Conservation (phyloP, 805 yeast genomes). For the Suhomyces vadensis region DNA sequence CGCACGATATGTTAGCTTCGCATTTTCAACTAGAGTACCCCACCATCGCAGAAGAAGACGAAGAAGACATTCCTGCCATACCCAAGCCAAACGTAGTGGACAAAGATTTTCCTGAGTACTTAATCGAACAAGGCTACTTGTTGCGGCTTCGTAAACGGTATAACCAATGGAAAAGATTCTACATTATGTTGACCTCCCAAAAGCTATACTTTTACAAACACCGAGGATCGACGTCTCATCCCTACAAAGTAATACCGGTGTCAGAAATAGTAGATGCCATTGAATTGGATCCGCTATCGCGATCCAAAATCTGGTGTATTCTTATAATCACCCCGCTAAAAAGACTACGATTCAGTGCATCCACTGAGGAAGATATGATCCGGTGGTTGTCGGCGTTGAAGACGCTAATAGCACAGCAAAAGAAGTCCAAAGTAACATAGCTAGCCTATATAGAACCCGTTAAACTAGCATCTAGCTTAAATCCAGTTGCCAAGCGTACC, state of each 20-base stretch:
- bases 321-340: slow-evolving; percentile 48
- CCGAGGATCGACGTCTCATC: slow-evolving; percentile 14
- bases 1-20: not conserved
- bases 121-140: slow-evolving; percentile 44
- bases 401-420: slow-evolving; percentile 24
- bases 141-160: slow-evolving; percentile 41
- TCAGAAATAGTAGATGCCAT: slow-evolving; percentile 47
- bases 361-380: slow-evolving; percentile 46
- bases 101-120: slow-evolving; percentile 17
- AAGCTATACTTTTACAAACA: slow-evolving; percentile 43
- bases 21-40: slow-evolving; percentile 1
- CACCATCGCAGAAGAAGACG: slow-evolving; percentile 9
- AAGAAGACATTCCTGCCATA: not conserved
- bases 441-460: too few species aligned
- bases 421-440: slow-evolving; percentile 8
- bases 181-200: slow-evolving; percentile 44
- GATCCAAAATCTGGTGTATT: slow-evolving; percentile 46
- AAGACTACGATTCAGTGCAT: slow-evolving; percentile 45
- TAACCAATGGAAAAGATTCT: slow-evolving; percentile 50
- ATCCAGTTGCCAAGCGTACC: too few species aligned
- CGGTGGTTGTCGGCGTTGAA: slow-evolving; percentile 52
- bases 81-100: not conserved
- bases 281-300: slow-evolving; percentile 50
- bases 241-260: slow-evolving; percentile 30
- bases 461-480: not conserved